Percentiles rank a stretch among this genome's conserved stretches.
phyloP scores from a whole-genome alignment of 108 stramenopile species.

The Seminavis robusta region DNA sequence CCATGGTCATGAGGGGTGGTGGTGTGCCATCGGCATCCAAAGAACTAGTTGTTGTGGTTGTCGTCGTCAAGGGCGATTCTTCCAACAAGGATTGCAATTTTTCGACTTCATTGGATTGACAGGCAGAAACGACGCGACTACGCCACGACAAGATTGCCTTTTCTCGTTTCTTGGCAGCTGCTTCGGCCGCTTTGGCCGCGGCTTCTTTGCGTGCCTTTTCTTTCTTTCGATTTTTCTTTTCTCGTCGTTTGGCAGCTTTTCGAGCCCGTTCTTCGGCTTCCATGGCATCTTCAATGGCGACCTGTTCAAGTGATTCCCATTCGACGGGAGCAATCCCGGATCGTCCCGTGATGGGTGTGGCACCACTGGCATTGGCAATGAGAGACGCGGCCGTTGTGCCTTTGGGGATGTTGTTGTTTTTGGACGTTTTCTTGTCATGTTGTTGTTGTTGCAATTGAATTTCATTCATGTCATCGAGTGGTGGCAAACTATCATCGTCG shows the following conservation, averaged over 20 bases:
- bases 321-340: conserved; percentile 26
- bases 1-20: not conserved
- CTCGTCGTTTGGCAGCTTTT: conserved; percentile 60
- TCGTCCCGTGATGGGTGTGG: too few species aligned
- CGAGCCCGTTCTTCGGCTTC: conserved; percentile 53
- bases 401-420: not conserved
- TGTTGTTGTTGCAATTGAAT: not conserved
- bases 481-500: conserved; percentile 10
- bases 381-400: too few species aligned
- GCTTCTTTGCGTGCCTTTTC: conserved; percentile 64
- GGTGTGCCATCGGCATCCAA: not conserved
- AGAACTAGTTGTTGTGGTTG: not conserved
- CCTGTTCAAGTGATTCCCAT: conserved; percentile 41
- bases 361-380: too few species aligned
- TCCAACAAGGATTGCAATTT: conserved; percentile 58
- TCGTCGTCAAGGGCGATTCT: conserved; percentile 48
- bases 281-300: conserved; percentile 41
- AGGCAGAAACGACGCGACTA: conserved; percentile 69
- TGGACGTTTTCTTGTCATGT: not conserved
- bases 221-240: conserved; percentile 70
- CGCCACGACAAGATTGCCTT: conserved; percentile 61
- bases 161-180: conserved; percentile 68
- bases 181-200: conserved; percentile 59
- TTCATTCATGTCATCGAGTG: conserved; percentile 1
- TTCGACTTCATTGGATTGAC: conserved; percentile 39